Evolutionary conservation across 306 rosid species (phyloP).

Genomic region (Sphenostylis stenocarpa): DNA sequence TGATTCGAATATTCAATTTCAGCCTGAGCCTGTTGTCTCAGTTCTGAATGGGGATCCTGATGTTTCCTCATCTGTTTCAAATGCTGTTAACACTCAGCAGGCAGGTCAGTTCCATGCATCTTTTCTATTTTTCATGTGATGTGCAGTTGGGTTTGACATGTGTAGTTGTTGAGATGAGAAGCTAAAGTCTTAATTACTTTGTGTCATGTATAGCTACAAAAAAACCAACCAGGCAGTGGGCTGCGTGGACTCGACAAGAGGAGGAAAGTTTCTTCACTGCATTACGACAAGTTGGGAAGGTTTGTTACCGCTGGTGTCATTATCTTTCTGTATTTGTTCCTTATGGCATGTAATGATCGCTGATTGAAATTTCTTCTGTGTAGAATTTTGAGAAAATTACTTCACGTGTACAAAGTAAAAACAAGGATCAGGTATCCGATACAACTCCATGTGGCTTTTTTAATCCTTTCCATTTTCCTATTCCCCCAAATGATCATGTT

Average conservation of each 20-base stretch:
- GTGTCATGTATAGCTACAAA: slow-evolving; percentile 51
- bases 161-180: slow-evolving; percentile 33
- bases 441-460: not conserved
- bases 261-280: slow-evolving; percentile 98
- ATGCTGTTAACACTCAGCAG: slow-evolving; percentile 43
- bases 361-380: slow-evolving; percentile 40
- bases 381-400: slow-evolving; percentile 99
- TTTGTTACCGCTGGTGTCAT: slow-evolving; percentile 14
- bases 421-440: slow-evolving; percentile 76
- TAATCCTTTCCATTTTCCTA: slow-evolving; percentile 2
- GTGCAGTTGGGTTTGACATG: not conserved
- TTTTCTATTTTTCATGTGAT: not conserved
- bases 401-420: slow-evolving; percentile 92
- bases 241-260: slow-evolving; percentile 99
- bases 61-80: slow-evolving; percentile 45
- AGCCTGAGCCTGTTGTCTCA: slow-evolving; percentile 41
- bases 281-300: slow-evolving; percentile 96
- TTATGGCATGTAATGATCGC: slow-evolving; percentile 13
- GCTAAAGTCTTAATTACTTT: slow-evolving; percentile 18
- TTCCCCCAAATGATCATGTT: not conserved
- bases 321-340: slow-evolving; percentile 21
- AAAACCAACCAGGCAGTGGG: slow-evolving; percentile 96
- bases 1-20: slow-evolving; percentile 46
- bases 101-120: slow-evolving; percentile 48
- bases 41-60: slow-evolving; percentile 59